A percentile compares a stretch with the other conserved stretches of the same genome.
These are phyloP conservation scores for Chrysanthemum seticuspe DNA, from an alignment of 129 eudicot genomes.

Conservation along the genomic window DNA sequence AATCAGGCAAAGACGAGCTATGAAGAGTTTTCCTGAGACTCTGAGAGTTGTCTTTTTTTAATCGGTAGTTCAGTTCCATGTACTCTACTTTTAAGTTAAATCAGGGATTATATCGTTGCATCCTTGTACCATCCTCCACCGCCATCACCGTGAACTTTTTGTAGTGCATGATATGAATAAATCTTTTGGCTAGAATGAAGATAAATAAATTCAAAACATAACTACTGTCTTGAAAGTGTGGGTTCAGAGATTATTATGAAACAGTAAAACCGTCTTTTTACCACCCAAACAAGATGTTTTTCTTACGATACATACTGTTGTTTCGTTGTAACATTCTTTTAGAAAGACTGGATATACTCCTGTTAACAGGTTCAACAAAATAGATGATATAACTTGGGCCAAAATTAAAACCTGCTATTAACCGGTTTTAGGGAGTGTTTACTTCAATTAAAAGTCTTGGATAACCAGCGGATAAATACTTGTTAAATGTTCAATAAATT, in stretches of 20 bases:
- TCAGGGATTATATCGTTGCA: conserved; percentile 21
- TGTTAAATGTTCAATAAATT: no score
- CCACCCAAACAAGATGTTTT: no score
- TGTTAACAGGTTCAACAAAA: no score
- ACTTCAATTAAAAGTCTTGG: no score
- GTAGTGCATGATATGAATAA: conserved; percentile 29
- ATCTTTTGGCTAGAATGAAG: conserved; percentile 22
- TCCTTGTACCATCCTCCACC: conserved; percentile 11
- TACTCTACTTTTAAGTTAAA: conserved; percentile 25
- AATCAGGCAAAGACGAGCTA: conserved; percentile 65
- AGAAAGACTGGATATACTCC: no score
- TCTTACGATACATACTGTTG: no score
- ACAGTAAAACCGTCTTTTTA: no score
- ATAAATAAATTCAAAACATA: conserved; percentile 21
- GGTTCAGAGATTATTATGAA: not conserved
- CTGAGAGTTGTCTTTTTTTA: conserved; percentile 8
- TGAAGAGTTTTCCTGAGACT: conserved; percentile 7
- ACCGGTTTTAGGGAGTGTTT: no score
- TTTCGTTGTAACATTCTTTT: no score
- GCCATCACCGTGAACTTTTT: conserved; percentile 1
- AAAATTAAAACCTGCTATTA: no score
- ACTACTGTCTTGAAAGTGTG: not conserved
- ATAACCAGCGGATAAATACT: no score
- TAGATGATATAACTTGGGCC: no score
- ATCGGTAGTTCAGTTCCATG: conserved; percentile 22